Base-by-base conservation (phyloP, 2,329 filamentous ascomycete genomes). In the Curvularia sp. region DNA sequence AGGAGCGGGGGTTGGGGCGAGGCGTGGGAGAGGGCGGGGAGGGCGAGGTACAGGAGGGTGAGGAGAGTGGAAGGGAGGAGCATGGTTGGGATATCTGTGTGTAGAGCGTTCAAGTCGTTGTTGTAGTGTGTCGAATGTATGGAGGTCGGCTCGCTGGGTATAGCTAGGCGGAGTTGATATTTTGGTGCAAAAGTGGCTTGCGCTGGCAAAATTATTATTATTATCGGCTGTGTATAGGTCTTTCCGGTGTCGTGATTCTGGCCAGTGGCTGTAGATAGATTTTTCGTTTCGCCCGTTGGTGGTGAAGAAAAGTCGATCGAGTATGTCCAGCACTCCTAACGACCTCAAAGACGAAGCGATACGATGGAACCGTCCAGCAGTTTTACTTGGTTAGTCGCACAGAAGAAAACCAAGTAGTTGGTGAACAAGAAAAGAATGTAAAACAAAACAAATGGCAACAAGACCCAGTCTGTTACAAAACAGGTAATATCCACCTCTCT, bases 1-100 rank as follows among this genome's bases (percentile, higher is more conserved):
- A 72, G 49, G 42, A 73, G 62, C 0, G 67, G 55, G 0, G 72
- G 72, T 10, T 66, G 60, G 2, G 73, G 72, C 0, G 70, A 70
- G 32, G 68, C 60, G 34, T 55, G 36, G 8, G 66, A 59, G 39
- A 67, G 63, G 47, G 65, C 54, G 25, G 69, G 66, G 32, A 72
- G 62, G 30, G 65, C 54, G 15, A 72, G 56, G 60, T 65, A 53
- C 18, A 69, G 47, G 34, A 73, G 55, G 30, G 59, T 15, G 41
- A 72, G 59, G 49, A 75, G 65, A 8, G 68, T 30, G 19, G 57
- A 39, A 1, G 70, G 68, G 49, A 72, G 66, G 21, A 60, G 19
- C 60, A 70, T 72, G 28, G 48, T 65, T 62, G 28, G 28, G n/a
- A n/a, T n/a, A n/a, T n/a, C n/a, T 10, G 19, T 23, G 30, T 25